phyloP scores from a whole-genome alignment of 306 rosid species.

The Rosa chinensis region DNA sequence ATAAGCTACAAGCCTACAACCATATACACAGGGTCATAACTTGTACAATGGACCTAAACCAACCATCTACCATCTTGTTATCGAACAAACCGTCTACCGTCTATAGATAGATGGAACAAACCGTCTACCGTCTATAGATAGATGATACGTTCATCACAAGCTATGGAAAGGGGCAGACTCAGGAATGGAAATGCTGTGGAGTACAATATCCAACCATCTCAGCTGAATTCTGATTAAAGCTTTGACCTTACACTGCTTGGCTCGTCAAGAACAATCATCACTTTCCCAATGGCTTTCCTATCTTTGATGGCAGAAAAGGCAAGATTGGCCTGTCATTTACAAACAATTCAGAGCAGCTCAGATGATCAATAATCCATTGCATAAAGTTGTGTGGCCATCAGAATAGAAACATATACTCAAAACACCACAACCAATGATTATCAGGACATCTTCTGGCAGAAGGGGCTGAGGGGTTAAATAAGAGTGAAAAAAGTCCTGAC shows the following conservation, averaged over 20 bases:
- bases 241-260: constrained; percentile 49
- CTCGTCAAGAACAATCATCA: constrained; percentile 69
- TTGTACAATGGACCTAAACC: neutral
- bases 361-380: constrained; percentile 12
- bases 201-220: constrained; percentile 6
- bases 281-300: constrained; percentile 88
- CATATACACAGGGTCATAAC: neutral
- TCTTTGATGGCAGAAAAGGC: constrained; percentile 84
- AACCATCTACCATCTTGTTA: too few relatives aligned
- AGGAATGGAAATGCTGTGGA: neutral
- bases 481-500: constrained; percentile 40
- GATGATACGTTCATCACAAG: neutral
- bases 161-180: neutral
- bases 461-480: neutral
- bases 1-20: neutral
- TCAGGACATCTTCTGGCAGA: neutral
- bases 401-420: neutral
- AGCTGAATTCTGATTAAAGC: constrained; percentile 45
- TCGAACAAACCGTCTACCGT: too few relatives aligned
- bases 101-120: too few relatives aligned
- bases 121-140: too few relatives aligned
- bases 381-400: neutral
- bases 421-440: neutral
- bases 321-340: constrained; percentile 69
- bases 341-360: constrained; percentile 20